These are phyloP conservation scores for Pisolithus sp. DNA, from an alignment of 768 basidiomycete genomes.

Conservation along the genomic window DNA sequence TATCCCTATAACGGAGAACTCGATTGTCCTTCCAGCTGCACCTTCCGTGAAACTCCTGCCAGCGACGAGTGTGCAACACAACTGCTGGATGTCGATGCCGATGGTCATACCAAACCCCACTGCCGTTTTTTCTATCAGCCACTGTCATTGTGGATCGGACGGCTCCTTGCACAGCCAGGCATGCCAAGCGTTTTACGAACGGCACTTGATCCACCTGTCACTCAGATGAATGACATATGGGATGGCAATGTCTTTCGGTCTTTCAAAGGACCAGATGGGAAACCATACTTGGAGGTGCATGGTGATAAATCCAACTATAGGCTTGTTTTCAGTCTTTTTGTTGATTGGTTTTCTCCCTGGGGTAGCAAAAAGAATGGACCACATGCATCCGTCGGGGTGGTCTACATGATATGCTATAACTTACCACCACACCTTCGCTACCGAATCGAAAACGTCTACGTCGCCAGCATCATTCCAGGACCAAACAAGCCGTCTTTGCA, in stretches of 20 bases:
- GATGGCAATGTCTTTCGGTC: constrained; percentile 17
- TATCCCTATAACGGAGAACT: too few relatives aligned
- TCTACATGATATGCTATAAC: constrained; percentile 32
- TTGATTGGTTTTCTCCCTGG: constrained; percentile 34
- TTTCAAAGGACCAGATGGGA: constrained; percentile 23
- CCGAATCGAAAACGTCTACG: constrained; percentile 31
- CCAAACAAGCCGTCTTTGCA: constrained; percentile 21
- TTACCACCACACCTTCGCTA: constrained; percentile 18
- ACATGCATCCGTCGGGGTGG: constrained; percentile 15
- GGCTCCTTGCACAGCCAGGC: constrained; percentile 19
- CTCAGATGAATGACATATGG: constrained; percentile 19
- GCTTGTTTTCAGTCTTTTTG: constrained; percentile 25
- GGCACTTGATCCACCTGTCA: not conserved
- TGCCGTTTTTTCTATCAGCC: constrained; percentile 22
- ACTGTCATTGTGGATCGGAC: constrained; percentile 20
- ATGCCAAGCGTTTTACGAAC: constrained; percentile 5
- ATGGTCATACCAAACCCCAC: too few relatives aligned
- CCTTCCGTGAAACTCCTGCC: constrained; percentile 8
- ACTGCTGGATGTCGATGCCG: not conserved
- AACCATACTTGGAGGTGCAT: constrained; percentile 12
- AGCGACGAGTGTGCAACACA: constrained; percentile 7
- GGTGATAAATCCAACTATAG: constrained; percentile 11
- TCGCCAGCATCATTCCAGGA: constrained; percentile 15
- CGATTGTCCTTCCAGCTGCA: too few relatives aligned
- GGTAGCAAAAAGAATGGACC: constrained; percentile 28